Conservation (phyloP, 2,329 filamentous ascomycete genomes). For the Clonostachys chloroleuca region DNA sequence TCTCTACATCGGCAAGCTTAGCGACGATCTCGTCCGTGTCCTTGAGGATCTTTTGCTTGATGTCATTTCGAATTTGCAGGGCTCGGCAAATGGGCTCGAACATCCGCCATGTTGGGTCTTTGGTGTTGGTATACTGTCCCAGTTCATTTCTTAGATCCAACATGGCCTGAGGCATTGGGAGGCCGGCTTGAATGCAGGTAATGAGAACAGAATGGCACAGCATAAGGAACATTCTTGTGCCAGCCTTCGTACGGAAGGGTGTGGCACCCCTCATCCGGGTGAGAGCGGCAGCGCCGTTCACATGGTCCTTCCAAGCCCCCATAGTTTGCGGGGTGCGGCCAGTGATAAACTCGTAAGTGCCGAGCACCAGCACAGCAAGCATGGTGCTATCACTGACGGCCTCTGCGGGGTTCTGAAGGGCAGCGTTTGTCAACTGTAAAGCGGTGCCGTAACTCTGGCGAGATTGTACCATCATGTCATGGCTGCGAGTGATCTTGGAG, state of each 20-base stretch:
- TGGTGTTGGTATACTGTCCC: slow-evolving; percentile 22
- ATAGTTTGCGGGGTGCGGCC: slow-evolving; percentile 39
- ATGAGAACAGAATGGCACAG: slow-evolving; percentile 45
- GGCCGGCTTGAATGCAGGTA: slow-evolving; percentile 43
- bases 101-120: slow-evolving; percentile 35
- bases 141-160: slow-evolving; percentile 39
- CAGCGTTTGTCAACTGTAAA: slow-evolving; percentile 42
- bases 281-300: slow-evolving; percentile 46
- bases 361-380: slow-evolving; percentile 46
- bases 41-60: slow-evolving; percentile 29
- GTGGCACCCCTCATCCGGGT: slow-evolving; percentile 41
- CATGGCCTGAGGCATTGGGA: slow-evolving; percentile 42
- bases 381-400: slow-evolving; percentile 45
- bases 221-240: slow-evolving; percentile 49
- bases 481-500: slow-evolving; percentile 36
- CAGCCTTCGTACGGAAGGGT: slow-evolving; percentile 39
- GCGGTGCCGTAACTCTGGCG: slow-evolving; percentile 46
- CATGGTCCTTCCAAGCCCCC: slow-evolving; percentile 46
- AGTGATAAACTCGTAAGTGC: slow-evolving; percentile 49
- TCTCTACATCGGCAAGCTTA: slow-evolving; percentile 31
- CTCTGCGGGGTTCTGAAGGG: slow-evolving; percentile 37
- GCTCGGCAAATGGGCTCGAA: slow-evolving; percentile 37
- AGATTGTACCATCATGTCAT: slow-evolving; percentile 38
- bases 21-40: slow-evolving; percentile 26
- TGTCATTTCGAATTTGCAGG: slow-evolving; percentile 40